Conservation (phyloP, 2,329 filamentous ascomycete species). For the Aspergillus udagawae region DNA sequence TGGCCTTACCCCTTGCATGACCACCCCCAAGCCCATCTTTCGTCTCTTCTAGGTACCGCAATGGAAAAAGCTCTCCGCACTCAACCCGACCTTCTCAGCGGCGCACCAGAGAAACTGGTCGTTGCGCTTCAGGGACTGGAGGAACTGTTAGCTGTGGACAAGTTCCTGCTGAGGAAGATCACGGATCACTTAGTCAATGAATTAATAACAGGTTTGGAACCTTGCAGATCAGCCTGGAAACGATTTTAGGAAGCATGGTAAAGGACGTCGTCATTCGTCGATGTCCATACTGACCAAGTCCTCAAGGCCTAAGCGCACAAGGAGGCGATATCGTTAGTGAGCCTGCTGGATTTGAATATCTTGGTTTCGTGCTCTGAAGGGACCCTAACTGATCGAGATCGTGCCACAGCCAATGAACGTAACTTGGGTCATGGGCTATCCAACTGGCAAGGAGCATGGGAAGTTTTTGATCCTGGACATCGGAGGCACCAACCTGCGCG, state of each 20-base stretch:
- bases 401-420: conserved; percentile 82
- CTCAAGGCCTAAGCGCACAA: conserved; percentile 70
- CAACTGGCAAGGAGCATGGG: conserved; percentile 80
- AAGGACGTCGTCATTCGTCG: background rate
- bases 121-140: conserved; percentile 59
- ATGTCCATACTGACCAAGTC: background rate
- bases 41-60: background rate
- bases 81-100: background rate
- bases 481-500: conserved; percentile 92
- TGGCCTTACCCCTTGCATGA: background rate
- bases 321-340: conserved; percentile 82
- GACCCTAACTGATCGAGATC: background rate
- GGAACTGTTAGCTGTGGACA: conserved; percentile 74
- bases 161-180: conserved; percentile 79
- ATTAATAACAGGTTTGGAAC: conserved; percentile 67
- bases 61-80: background rate
- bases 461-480: conserved; percentile 89
- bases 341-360: background rate
- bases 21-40: background rate
- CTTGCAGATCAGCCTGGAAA: background rate
- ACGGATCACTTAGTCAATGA: conserved; percentile 85
- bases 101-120: background rate
- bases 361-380: background rate
- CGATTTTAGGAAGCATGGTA: background rate
- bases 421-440: conserved; percentile 90